Percentiles rank a stretch among this genome's conserved stretches.
These are phyloP conservation scores for Eutrema yunnanense DNA, from an alignment of 345 rosid genomes.

Conservation along the genomic window DNA sequence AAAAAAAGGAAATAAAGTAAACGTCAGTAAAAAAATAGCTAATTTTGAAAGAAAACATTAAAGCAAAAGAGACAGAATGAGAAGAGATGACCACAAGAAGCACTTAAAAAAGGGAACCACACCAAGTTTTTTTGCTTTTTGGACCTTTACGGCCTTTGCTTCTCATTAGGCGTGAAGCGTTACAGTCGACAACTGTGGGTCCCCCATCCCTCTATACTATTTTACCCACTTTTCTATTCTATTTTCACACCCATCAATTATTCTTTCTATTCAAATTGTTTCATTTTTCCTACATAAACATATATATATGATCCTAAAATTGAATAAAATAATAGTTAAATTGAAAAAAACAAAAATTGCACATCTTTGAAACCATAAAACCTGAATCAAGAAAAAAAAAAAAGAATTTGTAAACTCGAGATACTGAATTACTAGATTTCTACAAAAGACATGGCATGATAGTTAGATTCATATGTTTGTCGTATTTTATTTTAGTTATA, in stretches of 20 bases:
- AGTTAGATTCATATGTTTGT: slow-evolving; percentile 15
- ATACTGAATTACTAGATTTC: slow-evolving; percentile 1
- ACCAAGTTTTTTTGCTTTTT: slow-evolving; percentile 45
- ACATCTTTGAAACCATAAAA: not conserved
- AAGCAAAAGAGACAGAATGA: slow-evolving; percentile 30
- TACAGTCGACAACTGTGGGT: slow-evolving; percentile 36
- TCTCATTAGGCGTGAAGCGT: slow-evolving; percentile 65
- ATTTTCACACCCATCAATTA: slow-evolving; percentile 12
- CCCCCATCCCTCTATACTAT: not conserved
- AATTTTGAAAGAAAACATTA: not conserved
- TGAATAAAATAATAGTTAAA: too few species aligned
- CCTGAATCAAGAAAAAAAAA: not conserved
- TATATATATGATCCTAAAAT: not conserved
- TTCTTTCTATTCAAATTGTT: not conserved
- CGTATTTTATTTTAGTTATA: not conserved
- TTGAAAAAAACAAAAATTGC: too few species aligned
- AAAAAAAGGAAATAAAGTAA: not conserved
- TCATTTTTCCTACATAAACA: not conserved
- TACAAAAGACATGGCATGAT: slow-evolving; percentile 23
- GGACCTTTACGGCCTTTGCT: slow-evolving; percentile 49
- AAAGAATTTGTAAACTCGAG: not conserved
- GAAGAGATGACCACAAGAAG: slow-evolving; percentile 57
- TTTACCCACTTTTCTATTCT: not conserved
- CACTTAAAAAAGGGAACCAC: slow-evolving; percentile 44
- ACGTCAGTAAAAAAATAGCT: slow-evolving; percentile 46